A percentile compares a stretch with the other conserved stretches of the same genome.
Conservation (phyloP, 805 yeast species). For the Wickerhamomyces pijperi region DNA sequence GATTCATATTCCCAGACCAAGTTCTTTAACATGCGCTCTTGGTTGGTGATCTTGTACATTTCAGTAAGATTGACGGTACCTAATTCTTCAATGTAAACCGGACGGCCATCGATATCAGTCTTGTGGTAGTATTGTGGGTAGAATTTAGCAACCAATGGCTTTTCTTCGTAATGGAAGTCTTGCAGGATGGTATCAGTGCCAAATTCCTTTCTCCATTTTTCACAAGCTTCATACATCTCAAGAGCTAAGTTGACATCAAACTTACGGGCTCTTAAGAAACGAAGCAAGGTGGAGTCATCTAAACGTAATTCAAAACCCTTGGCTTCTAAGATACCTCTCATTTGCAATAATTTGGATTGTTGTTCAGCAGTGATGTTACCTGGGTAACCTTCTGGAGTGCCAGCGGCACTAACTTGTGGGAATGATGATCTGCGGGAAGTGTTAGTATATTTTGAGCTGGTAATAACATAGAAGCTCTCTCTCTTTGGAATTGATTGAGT, state of each 20-base stretch:
- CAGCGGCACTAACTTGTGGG: conserved; percentile 59
- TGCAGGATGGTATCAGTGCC: conserved; percentile 79
- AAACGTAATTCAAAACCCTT: conserved; percentile 66
- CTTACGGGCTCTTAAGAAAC: conserved; percentile 92
- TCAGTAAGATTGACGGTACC: conserved; percentile 84
- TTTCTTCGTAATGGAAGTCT: conserved; percentile 90
- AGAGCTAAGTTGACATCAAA: conserved; percentile 73
- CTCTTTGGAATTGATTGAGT: too few relatives aligned
- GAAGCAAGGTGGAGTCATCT: conserved; percentile 74
- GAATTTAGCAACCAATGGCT: conserved; percentile 74
- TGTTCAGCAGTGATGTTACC: conserved; percentile 70
- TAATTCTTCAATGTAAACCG: conserved; percentile 87
- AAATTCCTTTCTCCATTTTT: conserved; percentile 80
- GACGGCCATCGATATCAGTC: conserved; percentile 94
- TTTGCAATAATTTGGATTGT: conserved; percentile 40
- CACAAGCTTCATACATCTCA: conserved; percentile 78
- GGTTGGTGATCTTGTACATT: conserved; percentile 88
- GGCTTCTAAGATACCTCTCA: conserved; percentile 46
- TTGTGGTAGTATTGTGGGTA: conserved; percentile 98
- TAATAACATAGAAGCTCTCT: background rate
- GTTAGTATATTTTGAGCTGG: conserved; percentile 2
- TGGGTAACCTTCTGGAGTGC: conserved; percentile 64
- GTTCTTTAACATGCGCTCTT: conserved; percentile 92
- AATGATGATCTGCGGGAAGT: conserved; percentile 30
- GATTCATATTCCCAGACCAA: conserved; percentile 97